Percentiles rank a stretch among this genome's conserved stretches.
phyloP scores from a whole-genome alignment of 306 rosid species.

The Prinsepia uniflora region DNA sequence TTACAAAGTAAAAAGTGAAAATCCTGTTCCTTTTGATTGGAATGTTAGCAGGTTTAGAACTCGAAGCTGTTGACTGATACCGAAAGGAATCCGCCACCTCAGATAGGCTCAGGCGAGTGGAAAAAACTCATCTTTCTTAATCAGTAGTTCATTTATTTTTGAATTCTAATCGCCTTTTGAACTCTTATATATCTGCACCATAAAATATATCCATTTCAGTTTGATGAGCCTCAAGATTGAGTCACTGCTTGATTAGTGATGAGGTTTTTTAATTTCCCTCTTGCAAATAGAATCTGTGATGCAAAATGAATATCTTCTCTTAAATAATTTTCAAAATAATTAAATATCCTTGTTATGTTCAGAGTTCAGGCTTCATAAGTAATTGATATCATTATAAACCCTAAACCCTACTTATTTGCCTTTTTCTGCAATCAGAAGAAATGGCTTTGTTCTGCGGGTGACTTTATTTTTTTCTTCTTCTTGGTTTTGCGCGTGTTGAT shows the following conservation, averaged over 20 bases:
- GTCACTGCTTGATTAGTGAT: neutral
- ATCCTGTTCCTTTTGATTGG: neutral
- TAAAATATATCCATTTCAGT: neutral
- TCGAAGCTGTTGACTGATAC: neutral
- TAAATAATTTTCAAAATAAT: neutral
- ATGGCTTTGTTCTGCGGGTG: neutral
- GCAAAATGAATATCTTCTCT: neutral
- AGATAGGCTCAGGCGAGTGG: neutral
- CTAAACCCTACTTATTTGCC: neutral
- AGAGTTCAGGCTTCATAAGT: neutral
- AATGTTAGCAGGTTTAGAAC: neutral
- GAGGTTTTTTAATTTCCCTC: neutral
- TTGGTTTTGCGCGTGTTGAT: constrained; percentile 17
- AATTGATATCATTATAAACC: neutral
- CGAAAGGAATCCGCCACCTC: neutral
- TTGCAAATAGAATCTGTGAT: neutral
- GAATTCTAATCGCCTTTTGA: neutral
- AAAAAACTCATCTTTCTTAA: neutral
- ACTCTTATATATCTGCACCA: neutral
- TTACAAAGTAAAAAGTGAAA: neutral
- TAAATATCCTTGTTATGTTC: neutral
- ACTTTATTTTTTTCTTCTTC: neutral
- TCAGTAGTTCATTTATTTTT: neutral
- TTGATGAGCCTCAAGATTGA: neutral
- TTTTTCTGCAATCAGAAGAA: neutral